Percentiles rank a stretch among this genome's conserved stretches.
Conservation (phyloP, 331 rosid genomes). For the Rosa hybrid region DNA sequence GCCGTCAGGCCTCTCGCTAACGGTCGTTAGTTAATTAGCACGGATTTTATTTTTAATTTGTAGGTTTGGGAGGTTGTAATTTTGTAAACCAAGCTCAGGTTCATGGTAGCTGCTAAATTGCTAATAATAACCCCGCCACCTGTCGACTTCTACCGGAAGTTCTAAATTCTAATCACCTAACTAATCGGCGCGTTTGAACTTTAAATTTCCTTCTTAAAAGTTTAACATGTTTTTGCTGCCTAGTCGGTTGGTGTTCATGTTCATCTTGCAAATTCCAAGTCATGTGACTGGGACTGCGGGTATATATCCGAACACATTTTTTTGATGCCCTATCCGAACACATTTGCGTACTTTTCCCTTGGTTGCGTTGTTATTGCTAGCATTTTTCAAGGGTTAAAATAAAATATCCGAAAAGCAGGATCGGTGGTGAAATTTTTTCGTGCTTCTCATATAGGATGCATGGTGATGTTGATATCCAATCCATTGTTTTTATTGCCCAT, state of each 20-base stretch:
- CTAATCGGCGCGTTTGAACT: not conserved
- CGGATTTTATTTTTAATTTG: not conserved
- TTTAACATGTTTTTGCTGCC: not conserved
- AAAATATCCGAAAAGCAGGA: not conserved
- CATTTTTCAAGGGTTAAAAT: not conserved
- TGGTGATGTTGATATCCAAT: no score
- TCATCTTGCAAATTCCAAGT: not conserved
- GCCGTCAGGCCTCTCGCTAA: conserved; percentile 52
- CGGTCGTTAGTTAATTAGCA: conserved; percentile 47
- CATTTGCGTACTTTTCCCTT: not conserved
- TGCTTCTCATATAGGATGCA: no score
- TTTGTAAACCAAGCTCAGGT: conserved; percentile 46
- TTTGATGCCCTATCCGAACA: not conserved
- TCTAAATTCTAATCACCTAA: not conserved
- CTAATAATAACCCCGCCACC: conserved; percentile 30
- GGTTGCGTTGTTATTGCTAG: not conserved
- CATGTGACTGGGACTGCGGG: not conserved
- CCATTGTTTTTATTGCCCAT: not conserved
- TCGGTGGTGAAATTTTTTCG: not conserved
- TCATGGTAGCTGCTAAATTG: conserved; percentile 15
- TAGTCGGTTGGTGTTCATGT: not conserved
- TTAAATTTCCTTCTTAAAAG: not conserved
- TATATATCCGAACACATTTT: not conserved
- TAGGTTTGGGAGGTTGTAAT: conserved; percentile 26
- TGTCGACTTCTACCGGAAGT: not conserved